Percentiles rank a stretch among this genome's conserved stretches.
Conservation (phyloP, 129 eudicot species). For the Lonicera japonica region DNA sequence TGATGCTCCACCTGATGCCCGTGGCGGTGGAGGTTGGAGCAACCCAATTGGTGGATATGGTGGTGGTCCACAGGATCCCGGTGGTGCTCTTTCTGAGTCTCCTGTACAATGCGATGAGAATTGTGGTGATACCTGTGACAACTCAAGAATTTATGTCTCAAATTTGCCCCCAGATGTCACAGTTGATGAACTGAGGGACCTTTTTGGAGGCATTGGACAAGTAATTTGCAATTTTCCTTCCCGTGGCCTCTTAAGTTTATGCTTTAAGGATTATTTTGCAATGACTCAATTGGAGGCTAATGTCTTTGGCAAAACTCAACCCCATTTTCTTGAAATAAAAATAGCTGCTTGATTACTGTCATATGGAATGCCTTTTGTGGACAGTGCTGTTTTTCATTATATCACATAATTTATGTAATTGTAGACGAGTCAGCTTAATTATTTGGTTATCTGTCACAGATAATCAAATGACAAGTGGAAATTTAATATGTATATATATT, state of each 20-base stretch:
- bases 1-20: constrained; percentile 45
- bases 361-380: background rate
- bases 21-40: constrained; percentile 58
- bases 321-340: background rate
- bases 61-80: constrained; percentile 46
- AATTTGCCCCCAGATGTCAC: constrained; percentile 96
- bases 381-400: background rate
- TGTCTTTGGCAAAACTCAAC: background rate
- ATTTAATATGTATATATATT: no score
- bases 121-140: constrained; percentile 84
- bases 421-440: no score
- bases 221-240: constrained; percentile 27
- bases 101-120: constrained; percentile 91
- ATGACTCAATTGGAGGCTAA: background rate
- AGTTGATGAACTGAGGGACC: constrained; percentile 72
- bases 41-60: constrained; percentile 68
- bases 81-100: constrained; percentile 53
- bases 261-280: background rate
- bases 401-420: background rate
- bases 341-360: no score
- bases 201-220: constrained; percentile 97
- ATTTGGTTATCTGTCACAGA: no score
- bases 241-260: background rate
- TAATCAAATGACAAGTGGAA: no score
- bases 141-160: constrained; percentile 83